These are phyloP conservation scores for Chrysoporthe austroafricana DNA, from an alignment of 2,329 filamentous ascomycete species.

Conservation along the genomic window DNA sequence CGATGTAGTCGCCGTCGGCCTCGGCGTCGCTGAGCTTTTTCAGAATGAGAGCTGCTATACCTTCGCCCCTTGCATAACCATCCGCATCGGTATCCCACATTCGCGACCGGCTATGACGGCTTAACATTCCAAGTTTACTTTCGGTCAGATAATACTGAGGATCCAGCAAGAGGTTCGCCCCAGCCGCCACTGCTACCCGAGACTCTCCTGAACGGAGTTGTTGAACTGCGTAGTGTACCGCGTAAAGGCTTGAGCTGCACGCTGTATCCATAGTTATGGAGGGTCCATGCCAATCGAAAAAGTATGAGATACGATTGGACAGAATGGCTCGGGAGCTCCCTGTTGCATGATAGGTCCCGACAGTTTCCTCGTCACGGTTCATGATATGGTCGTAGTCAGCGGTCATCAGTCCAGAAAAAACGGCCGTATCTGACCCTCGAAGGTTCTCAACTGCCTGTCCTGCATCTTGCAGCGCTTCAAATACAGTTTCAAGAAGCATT, in stretches of 20 bases:
- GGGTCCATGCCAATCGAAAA: slow-evolving; percentile 32
- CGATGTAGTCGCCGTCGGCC: slow-evolving; percentile 46
- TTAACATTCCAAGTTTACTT: slow-evolving; percentile 42
- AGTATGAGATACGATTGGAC: slow-evolving; percentile 45
- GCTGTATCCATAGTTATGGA: slow-evolving; percentile 49
- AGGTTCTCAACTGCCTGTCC: too few species aligned
- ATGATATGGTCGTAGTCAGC: slow-evolving; percentile 10
- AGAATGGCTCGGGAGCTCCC: slow-evolving; percentile 34
- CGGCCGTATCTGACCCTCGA: too few species aligned
- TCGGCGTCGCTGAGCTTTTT: slow-evolving; percentile 52
- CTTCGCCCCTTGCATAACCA: slow-evolving; percentile 58
- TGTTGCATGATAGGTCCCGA: slow-evolving; percentile 37
- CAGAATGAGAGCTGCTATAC: slow-evolving; percentile 48
- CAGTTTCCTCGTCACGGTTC: slow-evolving; percentile 30
- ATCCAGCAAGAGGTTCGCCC: slow-evolving; percentile 41
- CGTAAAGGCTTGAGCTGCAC: slow-evolving; percentile 43
- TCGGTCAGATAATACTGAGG: slow-evolving; percentile 38
- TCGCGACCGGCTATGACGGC: slow-evolving; percentile 42
- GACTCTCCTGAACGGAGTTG: slow-evolving; percentile 38
- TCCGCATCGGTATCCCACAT: slow-evolving; percentile 51
- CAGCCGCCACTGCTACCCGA: slow-evolving; percentile 39
- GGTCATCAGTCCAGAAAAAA: too few species aligned
- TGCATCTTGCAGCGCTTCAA: too few species aligned
- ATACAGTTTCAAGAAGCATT: too few species aligned
- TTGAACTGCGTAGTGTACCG: slow-evolving; percentile 43